Evolutionary conservation across 305 asterid genomes (phyloP).

Genomic region (Fraxinus dipetala): DNA sequence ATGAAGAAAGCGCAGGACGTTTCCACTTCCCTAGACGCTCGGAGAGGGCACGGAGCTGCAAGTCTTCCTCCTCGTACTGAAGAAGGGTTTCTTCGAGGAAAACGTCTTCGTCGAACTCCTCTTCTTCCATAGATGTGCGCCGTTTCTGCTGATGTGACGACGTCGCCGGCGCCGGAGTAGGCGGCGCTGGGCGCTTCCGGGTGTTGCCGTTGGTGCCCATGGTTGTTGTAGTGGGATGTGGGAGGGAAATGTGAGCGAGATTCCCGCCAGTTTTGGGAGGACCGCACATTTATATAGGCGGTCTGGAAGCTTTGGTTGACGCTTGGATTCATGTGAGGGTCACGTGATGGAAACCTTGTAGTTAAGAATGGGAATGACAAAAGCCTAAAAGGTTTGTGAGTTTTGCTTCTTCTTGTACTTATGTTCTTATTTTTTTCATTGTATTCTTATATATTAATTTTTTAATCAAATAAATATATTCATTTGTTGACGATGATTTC

Average conservation of each 20-base stretch:
- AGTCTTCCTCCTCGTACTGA: conserved; percentile 69
- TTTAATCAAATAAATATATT: not conserved
- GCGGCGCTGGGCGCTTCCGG: conserved; percentile 55
- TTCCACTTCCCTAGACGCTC: conserved; percentile 72
- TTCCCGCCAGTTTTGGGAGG: conserved; percentile 46
- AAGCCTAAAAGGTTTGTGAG: too few species aligned
- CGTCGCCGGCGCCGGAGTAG: conserved; percentile 34
- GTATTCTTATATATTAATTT: not conserved
- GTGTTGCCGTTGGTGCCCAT: conserved; percentile 59
- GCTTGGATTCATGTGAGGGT: not conserved
- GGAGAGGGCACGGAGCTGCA: conserved; percentile 53
- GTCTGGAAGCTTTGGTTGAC: not conserved
- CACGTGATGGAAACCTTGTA: not conserved
- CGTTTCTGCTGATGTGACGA: conserved; percentile 54
- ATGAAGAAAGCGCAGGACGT: conserved; percentile 61
- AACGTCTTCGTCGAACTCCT: conserved; percentile 84
- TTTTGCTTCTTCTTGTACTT: not conserved
- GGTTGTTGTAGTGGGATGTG: conserved; percentile 8
- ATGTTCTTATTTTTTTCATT: not conserved
- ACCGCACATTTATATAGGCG: not conserved
- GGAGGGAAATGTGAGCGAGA: conserved; percentile 22
- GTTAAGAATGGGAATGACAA: not conserved
- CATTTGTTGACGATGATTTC: not conserved
- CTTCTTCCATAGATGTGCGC: conserved; percentile 64
- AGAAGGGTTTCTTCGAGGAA: conserved; percentile 86